These are phyloP conservation scores for Earliella scabrosa DNA, from an alignment of 1,284 basidiomycete species.

Conservation along the genomic window DNA sequence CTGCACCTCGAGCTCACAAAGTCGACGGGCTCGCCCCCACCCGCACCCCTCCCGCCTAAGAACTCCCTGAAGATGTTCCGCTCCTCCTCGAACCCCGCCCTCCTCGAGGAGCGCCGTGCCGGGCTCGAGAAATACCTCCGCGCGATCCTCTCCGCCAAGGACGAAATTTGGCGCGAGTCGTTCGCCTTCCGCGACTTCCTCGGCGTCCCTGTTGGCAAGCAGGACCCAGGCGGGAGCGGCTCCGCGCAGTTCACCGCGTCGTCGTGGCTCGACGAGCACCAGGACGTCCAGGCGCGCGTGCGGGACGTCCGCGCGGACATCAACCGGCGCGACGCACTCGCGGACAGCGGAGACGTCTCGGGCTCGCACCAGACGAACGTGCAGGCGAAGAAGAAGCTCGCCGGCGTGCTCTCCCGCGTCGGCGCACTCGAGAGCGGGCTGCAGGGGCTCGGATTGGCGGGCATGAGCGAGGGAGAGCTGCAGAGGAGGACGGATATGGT, in stretches of 20 bases:
- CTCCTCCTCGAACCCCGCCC: conserved; percentile 45
- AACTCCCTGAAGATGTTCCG: conserved; percentile 70
- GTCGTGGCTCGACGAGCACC: conserved; percentile 87
- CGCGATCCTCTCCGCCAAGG: conserved; percentile 80
- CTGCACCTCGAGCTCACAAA: conserved; percentile 83
- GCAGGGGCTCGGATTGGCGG: conserved; percentile 62
- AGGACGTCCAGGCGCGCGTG: conserved; percentile 73
- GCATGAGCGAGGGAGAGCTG: conserved; percentile 84
- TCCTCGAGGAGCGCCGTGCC: conserved; percentile 74
- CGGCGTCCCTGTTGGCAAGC: conserved; percentile 73
- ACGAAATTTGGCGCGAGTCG: conserved; percentile 81
- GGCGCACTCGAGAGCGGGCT: conserved; percentile 75
- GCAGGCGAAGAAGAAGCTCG: conserved; percentile 83
- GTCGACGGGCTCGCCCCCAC: conserved; percentile 72
- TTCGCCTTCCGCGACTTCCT: conserved; percentile 88
- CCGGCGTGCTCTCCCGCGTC: conserved; percentile 72
- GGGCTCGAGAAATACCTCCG: conserved; percentile 88
- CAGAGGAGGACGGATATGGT: conserved; percentile 85
- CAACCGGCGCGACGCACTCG: conserved; percentile 85
- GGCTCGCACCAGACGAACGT: conserved; percentile 83
- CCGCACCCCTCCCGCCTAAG: conserved; percentile 81
- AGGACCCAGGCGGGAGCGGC: conserved; percentile 37
- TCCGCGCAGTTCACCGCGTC: conserved; percentile 65
- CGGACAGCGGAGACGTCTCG: conserved; percentile 72
- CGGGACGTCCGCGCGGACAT: conserved; percentile 84